A percentile compares a stretch with the other conserved stretches of the same genome.
phyloP scores from a whole-genome alignment of 2,329 filamentous ascomycete genomes.

The Graphiopsis chlorocephala region DNA sequence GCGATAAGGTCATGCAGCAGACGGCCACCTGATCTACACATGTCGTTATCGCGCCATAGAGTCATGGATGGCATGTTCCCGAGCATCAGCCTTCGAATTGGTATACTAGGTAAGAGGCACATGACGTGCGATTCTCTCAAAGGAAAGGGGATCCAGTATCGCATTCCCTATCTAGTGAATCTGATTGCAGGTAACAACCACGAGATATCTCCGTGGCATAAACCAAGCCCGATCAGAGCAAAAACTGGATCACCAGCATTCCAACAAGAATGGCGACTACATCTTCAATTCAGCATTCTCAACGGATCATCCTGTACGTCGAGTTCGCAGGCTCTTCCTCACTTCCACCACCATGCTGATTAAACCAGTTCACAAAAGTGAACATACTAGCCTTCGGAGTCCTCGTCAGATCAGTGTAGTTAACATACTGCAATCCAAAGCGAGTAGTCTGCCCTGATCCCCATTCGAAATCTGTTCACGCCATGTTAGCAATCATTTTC shows the following conservation, averaged over 20 bases:
- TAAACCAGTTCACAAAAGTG: slow-evolving; percentile 37
- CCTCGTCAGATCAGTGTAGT: slow-evolving; percentile 36
- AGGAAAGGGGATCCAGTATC: neutral
- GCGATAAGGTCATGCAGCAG: slow-evolving; percentile 10
- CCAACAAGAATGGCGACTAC: no score
- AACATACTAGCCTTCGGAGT: slow-evolving; percentile 41
- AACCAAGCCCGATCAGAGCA: neutral
- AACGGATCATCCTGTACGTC: slow-evolving; percentile 5
- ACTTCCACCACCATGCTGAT: slow-evolving; percentile 20
- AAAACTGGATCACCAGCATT: neutral
- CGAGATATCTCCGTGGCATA: neutral
- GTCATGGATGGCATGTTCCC: neutral
- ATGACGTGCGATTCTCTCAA: neutral
- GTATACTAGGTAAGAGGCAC: neutral
- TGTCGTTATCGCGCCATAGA: slow-evolving; percentile 1
- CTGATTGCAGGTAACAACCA: neutral
- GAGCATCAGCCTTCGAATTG: neutral
- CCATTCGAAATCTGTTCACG: slow-evolving; percentile 32
- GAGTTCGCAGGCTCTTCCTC: neutral
- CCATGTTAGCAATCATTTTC: neutral
- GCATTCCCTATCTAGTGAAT: neutral
- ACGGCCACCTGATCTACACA: slow-evolving; percentile 4
- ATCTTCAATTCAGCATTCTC: neutral
- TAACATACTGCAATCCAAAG: slow-evolving; percentile 38
- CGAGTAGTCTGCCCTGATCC: slow-evolving; percentile 28